Base-by-base conservation (phyloP, 768 basidiomycete species). In the Scleroderma bovista region DNA sequence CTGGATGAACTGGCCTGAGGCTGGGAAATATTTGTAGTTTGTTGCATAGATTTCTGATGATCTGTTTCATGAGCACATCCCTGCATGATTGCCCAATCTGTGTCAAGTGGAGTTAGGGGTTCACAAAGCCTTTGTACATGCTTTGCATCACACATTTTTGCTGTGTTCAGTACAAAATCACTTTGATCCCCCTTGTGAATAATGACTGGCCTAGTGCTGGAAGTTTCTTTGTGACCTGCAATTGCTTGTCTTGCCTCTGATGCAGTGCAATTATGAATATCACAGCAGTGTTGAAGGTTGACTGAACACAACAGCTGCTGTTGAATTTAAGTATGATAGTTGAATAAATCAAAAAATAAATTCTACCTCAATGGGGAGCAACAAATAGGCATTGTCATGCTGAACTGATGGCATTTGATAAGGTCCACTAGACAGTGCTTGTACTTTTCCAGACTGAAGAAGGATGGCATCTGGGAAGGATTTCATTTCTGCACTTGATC, bases 251-350 rank as follows among this genome's bases (percentile, higher is more conserved):
- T 29, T 5, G 26, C 26, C 26, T 9, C 26, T 5, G 26, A 29
- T 29, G 26, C 5, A 29, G 37, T n/a, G 26, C 57, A 61, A 11
- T 49, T 43, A 32, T 57, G 49, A 13, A 48, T 51, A 2, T 42
- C 44, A 46, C 60, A 61, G 44, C 53, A 51, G 46, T 57, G 58
- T 33, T 61, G 58, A 6, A 61, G 47, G 49, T 61, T 61, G 24
- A 57, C 38, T 2, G 53, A 47, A 51, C 58, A 61, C 12, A 50
- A 19, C 7, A 59, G 38, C 26, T 53, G 44, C 57, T 58, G 46
- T 13, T 38, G 4, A 8, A 38, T 16, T 4, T 38, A 4, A 38
- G 37, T n/a, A 44, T 34, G 7, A 33, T 24, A 22, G 15, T 15
- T 19, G 22, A n/a, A 13, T 15, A 15, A 3, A 22, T 24, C 26